Evolutionary conservation across 2,329 filamentous ascomycete species (phyloP).

Genomic region (Hymenoscyphus linearis): DNA sequence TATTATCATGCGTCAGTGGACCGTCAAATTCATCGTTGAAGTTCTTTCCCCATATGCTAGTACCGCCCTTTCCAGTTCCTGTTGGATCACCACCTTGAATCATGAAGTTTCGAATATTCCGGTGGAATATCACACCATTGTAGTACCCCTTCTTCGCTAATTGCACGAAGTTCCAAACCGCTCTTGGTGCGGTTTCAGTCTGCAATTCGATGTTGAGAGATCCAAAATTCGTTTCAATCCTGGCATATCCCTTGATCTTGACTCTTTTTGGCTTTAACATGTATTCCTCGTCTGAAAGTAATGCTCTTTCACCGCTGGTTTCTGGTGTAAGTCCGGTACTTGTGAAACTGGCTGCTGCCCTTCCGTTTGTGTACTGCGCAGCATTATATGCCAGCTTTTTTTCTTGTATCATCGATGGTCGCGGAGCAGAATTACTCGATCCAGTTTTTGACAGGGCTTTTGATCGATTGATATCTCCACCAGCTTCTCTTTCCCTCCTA

Average conservation of each 20-base stretch:
- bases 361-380: conserved; percentile 83
- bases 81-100: conserved; percentile 94
- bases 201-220: conserved; percentile 84
- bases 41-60: conserved; percentile 88
- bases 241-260: conserved; percentile 84
- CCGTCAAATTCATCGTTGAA: conserved; percentile 94
- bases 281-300: conserved; percentile 90
- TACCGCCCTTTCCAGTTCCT: conserved; percentile 84
- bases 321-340: conserved; percentile 90
- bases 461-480: conserved; percentile 52
- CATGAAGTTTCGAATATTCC: conserved; percentile 96
- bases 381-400: conserved; percentile 72
- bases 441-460: conserved; percentile 36
- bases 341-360: conserved; percentile 89
- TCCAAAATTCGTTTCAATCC: conserved; percentile 81
- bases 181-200: conserved; percentile 83
- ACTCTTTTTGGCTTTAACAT: conserved; percentile 89
- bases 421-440: conserved; percentile 30
- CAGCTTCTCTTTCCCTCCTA: conserved; percentile 63
- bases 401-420: conserved; percentile 45
- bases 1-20: conserved; percentile 72
- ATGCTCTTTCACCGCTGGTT: conserved; percentile 78
- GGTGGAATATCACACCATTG: conserved; percentile 75
- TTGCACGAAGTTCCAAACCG: conserved; percentile 95
- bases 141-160: conserved; percentile 90